phyloP scores from a whole-genome alignment of 129 eudicot genomes.

The Mikania micrantha region DNA sequence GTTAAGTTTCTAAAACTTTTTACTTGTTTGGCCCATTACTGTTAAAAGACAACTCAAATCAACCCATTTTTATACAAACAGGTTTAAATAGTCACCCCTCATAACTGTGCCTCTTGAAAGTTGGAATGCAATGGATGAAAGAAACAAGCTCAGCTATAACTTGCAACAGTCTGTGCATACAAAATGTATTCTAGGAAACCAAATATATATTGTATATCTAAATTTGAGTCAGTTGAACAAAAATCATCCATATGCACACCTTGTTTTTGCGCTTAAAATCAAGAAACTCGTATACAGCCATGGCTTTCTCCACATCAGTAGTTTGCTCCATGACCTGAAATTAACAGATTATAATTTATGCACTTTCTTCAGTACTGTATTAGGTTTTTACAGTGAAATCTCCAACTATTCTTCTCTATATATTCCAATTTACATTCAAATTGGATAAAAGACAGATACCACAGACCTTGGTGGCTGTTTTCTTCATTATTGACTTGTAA shows the following conservation, averaged over 20 bases:
- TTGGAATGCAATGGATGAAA: background rate
- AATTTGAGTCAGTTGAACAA: no score
- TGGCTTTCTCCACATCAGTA: constrained; percentile 79
- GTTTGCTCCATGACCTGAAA: constrained; percentile 90
- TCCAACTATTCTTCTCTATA: background rate
- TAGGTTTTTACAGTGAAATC: background rate
- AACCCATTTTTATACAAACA: background rate
- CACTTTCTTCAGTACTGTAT: background rate
- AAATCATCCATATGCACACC: constrained; percentile 30
- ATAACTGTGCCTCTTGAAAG: background rate
- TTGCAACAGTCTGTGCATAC: background rate
- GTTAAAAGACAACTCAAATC: background rate
- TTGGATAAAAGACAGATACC: background rate
- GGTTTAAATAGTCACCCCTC: background rate
- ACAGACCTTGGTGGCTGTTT: constrained; percentile 89
- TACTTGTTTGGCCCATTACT: background rate
- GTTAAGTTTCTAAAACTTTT: background rate
- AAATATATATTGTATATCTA: background rate
- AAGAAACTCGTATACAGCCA: constrained; percentile 85
- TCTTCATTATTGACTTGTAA: constrained; percentile 92
- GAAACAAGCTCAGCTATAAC: background rate
- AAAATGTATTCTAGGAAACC: background rate
- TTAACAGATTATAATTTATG: constrained; percentile 7
- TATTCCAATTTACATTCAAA: background rate
- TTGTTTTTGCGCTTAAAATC: constrained; percentile 95